Percentiles rank a stretch among this genome's conserved stretches.
phyloP scores from a whole-genome alignment of 805 yeast genomes.

The Sugiyamaella floridensis region DNA sequence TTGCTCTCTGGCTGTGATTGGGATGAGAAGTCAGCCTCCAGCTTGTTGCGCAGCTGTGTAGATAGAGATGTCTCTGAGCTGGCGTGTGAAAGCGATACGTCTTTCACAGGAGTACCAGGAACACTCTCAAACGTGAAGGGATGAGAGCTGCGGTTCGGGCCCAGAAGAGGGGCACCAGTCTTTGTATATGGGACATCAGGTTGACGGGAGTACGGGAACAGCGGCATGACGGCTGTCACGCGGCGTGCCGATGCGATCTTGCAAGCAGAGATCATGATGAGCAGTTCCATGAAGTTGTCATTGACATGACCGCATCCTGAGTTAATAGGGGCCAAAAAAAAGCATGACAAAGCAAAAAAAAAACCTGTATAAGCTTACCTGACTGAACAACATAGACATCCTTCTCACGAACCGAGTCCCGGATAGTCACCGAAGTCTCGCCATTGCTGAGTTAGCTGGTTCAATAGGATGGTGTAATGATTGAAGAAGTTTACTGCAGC shows the following conservation, averaged over 20 bases:
- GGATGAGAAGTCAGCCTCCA: neutral
- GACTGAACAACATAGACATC: conserved; percentile 88
- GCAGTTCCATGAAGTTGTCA: conserved; percentile 74
- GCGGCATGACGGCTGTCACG: conserved; percentile 86
- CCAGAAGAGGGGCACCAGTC: conserved; percentile 60
- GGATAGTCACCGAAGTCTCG: conserved; percentile 80
- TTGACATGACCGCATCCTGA: conserved; percentile 79
- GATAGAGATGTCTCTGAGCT: neutral
- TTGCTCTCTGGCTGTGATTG: conserved; percentile 25
- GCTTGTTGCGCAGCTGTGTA: neutral
- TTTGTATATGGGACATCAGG: conserved; percentile 84
- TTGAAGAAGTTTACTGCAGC: neutral
- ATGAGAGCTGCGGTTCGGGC: conserved; percentile 1
- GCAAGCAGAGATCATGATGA: conserved; percentile 85
- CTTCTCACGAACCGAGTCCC: conserved; percentile 89
- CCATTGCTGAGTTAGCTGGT: conserved; percentile 56
- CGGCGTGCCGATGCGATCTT: conserved; percentile 83
- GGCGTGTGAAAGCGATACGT: neutral
- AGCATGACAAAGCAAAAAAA: too few species aligned
- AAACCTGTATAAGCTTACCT: conserved; percentile 20
- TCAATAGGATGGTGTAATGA: neutral
- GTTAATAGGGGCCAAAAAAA: too few species aligned
- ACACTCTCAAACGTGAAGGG: conserved; percentile 44
- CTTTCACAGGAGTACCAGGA: conserved; percentile 42
- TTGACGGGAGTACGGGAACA: conserved; percentile 93